These are phyloP conservation scores for Pseudohalonectria lignicola DNA, from an alignment of 2,329 filamentous ascomycete genomes.

Conservation along the genomic window DNA sequence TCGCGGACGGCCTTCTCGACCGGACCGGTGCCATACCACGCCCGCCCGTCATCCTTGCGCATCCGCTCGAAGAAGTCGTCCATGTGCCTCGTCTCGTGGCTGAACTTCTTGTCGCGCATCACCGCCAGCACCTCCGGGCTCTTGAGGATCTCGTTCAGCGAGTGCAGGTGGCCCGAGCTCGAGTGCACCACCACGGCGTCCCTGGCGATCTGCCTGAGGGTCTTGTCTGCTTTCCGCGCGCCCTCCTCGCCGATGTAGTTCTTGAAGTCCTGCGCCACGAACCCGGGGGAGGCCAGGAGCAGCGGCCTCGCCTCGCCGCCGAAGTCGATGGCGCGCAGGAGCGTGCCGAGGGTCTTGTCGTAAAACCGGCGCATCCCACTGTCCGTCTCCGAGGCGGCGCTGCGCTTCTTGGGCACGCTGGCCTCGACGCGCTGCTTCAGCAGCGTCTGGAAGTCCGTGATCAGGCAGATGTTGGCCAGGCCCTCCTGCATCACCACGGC, in stretches of 20 bases:
- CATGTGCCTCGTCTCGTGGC: constrained; percentile 72
- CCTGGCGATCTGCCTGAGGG: constrained; percentile 49
- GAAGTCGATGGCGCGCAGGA: constrained; percentile 72
- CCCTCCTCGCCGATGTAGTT: constrained; percentile 57
- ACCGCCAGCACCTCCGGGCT: constrained; percentile 66
- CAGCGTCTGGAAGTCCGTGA: constrained; percentile 70
- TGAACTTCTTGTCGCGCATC: constrained; percentile 80
- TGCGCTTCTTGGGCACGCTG: constrained; percentile 55
- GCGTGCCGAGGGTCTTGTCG: constrained; percentile 61
- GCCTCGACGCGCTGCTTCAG: constrained; percentile 60
- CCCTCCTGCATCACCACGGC: constrained; percentile 93
- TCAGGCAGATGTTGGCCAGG: constrained; percentile 70
- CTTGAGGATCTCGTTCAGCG: constrained; percentile 76
- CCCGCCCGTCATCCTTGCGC: constrained; percentile 73
- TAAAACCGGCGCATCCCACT: constrained; percentile 71
- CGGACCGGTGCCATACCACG: constrained; percentile 80
- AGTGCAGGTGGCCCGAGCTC: constrained; percentile 76
- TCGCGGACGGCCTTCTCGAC: constrained; percentile 75
- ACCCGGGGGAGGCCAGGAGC: constrained; percentile 81
- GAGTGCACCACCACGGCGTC: constrained; percentile 68
- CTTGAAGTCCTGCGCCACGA: constrained; percentile 71
- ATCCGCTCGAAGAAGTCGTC: constrained; percentile 72
- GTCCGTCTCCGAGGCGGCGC: constrained; percentile 52
- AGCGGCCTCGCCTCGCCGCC: constrained; percentile 52
- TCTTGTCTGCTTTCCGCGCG: constrained; percentile 51